Percentiles rank a stretch among this genome's conserved stretches.
Evolutionary conservation across 2,329 filamentous ascomycete species (phyloP).

Genomic region (Podosphaera fusca): DNA sequence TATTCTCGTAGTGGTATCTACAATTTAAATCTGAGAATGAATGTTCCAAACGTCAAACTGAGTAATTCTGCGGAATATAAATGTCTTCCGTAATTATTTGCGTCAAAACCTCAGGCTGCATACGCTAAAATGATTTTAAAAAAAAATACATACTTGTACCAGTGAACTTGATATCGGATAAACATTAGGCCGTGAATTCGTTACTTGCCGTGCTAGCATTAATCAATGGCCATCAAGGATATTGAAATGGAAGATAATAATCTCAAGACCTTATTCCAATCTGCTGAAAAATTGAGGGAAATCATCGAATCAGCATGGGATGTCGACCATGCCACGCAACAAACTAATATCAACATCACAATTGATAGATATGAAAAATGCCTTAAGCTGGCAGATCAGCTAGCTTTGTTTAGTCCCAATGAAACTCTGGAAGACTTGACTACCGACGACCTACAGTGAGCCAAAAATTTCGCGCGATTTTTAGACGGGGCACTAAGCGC

Average conservation of each 20-base stretch:
- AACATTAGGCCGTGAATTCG: too few relatives aligned
- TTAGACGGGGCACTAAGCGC: constrained; percentile 7
- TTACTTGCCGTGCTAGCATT: too few relatives aligned
- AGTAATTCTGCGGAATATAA: too few relatives aligned
- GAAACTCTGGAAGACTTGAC: constrained; percentile 71
- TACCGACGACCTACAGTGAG: constrained; percentile 56
- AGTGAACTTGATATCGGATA: too few relatives aligned
- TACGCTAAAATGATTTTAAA: too few relatives aligned
- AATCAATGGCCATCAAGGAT: too few relatives aligned
- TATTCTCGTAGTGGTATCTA: too few relatives aligned
- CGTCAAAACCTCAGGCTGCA: too few relatives aligned
- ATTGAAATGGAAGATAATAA: constrained; percentile 5
- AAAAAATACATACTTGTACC: too few relatives aligned
- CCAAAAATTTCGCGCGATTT: background rate
- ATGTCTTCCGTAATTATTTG: too few relatives aligned
- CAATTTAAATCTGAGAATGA: too few relatives aligned
- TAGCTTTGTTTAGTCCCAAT: constrained; percentile 77
- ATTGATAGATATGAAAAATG: constrained; percentile 54
- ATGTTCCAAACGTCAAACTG: too few relatives aligned
- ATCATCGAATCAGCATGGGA: constrained; percentile 39
- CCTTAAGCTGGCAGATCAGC: constrained; percentile 39
- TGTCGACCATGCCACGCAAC: constrained; percentile 40
- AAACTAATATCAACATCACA: constrained; percentile 40
- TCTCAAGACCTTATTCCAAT: constrained; percentile 12
- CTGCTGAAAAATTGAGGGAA: constrained; percentile 20